A percentile compares a stretch with the other conserved stretches of the same genome.
These are phyloP conservation scores for Podospora appendiculata DNA, from an alignment of 495 filamentous ascomycete species.

Conservation along the genomic window DNA sequence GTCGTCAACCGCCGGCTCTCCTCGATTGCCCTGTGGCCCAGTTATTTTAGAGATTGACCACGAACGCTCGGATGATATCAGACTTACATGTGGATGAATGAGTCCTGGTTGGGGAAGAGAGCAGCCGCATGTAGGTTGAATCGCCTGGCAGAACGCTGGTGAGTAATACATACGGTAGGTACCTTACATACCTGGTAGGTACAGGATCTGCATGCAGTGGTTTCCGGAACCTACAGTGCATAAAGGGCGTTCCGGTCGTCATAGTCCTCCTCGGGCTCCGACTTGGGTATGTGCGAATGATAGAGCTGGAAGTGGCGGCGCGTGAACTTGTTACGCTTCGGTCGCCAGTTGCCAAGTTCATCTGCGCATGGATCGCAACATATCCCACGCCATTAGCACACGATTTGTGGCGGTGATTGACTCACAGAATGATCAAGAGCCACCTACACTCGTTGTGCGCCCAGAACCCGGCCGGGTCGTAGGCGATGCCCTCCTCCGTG, in stretches of 20 bases:
- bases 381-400: neutral
- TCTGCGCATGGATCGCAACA: conserved; percentile 7
- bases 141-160: too few relatives aligned
- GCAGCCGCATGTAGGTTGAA: too few relatives aligned
- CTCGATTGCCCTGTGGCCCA: too few relatives aligned
- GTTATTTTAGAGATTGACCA: too few relatives aligned
- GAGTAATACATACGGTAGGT: too few relatives aligned
- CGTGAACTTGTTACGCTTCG: conserved; percentile 15
- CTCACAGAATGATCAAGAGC: neutral
- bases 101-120: too few relatives aligned
- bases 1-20: too few relatives aligned
- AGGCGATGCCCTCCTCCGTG: conserved; percentile 31
- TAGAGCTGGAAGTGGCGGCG: conserved; percentile 11
- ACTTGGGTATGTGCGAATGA: conserved; percentile 6
- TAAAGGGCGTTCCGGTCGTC: conserved; percentile 20
- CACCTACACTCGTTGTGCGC: conserved; percentile 40
- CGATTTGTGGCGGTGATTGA: neutral
- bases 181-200: too few relatives aligned
- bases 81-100: too few relatives aligned
- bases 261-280: conserved; percentile 15
- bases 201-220: too few relatives aligned
- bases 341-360: conserved; percentile 23
- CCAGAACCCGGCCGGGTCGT: conserved; percentile 39
- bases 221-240: conserved; percentile 15
- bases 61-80: too few relatives aligned